Conservation (phyloP, 345 rosid species). For the Stellera chamaejasme region DNA sequence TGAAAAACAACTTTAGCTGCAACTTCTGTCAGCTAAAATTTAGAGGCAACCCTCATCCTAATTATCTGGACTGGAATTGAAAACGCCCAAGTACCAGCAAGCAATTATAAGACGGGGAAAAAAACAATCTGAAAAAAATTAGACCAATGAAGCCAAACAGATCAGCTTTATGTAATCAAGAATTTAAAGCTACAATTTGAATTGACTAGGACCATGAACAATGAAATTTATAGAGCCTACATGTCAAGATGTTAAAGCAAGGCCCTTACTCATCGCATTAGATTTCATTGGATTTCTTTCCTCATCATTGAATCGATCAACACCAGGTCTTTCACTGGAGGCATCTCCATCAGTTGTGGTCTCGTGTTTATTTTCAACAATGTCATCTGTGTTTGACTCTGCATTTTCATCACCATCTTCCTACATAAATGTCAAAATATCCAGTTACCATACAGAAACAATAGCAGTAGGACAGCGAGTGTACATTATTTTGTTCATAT, state of each 20-base stretch:
- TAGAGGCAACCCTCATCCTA: no score
- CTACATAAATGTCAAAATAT: conserved; percentile 22
- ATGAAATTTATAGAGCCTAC: no score
- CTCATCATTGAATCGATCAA: conserved; percentile 57
- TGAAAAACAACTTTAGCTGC: no score
- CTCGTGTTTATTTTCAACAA: conserved; percentile 18
- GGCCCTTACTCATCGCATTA: conserved; percentile 66
- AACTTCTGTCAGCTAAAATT: no score
- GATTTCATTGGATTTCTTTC: conserved; percentile 63
- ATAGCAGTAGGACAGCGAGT: not conserved
- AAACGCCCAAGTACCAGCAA: no score
- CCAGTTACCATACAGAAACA: conserved; percentile 1
- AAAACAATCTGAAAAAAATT: not conserved
- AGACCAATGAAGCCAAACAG: not conserved
- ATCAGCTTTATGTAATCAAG: not conserved
- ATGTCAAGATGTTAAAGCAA: not conserved
- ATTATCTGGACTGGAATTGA: no score
- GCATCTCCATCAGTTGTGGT: conserved; percentile 7
- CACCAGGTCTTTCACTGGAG: conserved; percentile 32
- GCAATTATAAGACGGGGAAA: no score
- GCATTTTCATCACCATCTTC: conserved; percentile 31
- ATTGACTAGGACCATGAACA: not conserved
- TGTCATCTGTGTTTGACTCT: conserved; percentile 27
- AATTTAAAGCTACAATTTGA: not conserved
- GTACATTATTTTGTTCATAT: no score